A percentile compares a stretch with the other conserved stretches of the same genome.
Evolutionary conservation across 2,329 filamentous ascomycete genomes (phyloP).

Genomic region (Chaetomium globosum): DNA sequence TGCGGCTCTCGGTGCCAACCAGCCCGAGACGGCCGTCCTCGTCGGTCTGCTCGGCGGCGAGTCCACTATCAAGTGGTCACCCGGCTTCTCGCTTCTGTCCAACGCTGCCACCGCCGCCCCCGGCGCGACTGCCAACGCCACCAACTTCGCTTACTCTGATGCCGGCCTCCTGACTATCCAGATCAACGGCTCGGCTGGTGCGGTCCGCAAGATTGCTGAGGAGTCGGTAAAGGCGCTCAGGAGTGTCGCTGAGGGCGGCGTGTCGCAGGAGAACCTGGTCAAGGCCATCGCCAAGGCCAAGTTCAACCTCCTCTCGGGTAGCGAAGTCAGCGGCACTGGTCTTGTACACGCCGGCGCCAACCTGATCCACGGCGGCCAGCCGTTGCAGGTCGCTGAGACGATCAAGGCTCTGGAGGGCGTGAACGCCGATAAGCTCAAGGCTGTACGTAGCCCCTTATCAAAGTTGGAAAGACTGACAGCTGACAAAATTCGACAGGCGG

Average conservation of each 20-base stretch:
- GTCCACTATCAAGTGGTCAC: conserved; percentile 91
- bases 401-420: conserved; percentile 79
- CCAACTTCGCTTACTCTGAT: conserved; percentile 87
- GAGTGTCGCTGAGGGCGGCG: conserved; percentile 72
- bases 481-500: conserved; percentile 62
- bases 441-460: conserved; percentile 58
- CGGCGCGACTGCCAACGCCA: conserved; percentile 69
- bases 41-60: conserved; percentile 86
- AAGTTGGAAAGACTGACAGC: conserved; percentile 7
- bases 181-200: conserved; percentile 72
- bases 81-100: conserved; percentile 86
- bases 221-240: conserved; percentile 81
- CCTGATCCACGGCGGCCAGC: conserved; percentile 77
- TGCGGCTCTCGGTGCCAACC: conserved; percentile 77
- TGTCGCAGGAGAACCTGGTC: conserved; percentile 81
- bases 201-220: conserved; percentile 73
- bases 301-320: conserved; percentile 83
- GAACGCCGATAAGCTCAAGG: conserved; percentile 80
- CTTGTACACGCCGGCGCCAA: conserved; percentile 83
- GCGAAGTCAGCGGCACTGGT: conserved; percentile 74
- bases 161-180: conserved; percentile 86
- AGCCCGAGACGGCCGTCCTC: conserved; percentile 87
- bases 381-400: conserved; percentile 80
- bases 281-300: conserved; percentile 94
- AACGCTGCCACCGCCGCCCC: conserved; percentile 72